These are phyloP conservation scores for Calonectria crousiana DNA, from an alignment of 2,329 filamentous ascomycete species.

Conservation along the genomic window DNA sequence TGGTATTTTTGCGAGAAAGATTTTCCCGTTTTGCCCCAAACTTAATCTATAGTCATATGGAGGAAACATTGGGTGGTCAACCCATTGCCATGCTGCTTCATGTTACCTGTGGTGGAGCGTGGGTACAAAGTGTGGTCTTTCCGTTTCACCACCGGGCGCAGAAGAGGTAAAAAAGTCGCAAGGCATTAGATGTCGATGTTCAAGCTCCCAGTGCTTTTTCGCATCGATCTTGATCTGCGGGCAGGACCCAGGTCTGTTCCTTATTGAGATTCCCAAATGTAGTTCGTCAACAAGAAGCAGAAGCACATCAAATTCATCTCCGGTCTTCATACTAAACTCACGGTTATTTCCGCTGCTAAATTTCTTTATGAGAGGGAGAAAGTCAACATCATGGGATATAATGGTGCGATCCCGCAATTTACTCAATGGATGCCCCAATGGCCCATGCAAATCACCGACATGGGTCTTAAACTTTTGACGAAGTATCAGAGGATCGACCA, in stretches of 20 bases:
- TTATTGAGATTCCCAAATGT: not conserved
- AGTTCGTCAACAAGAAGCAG: not conserved
- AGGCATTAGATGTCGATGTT: not conserved
- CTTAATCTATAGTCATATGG: not conserved
- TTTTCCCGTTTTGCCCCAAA: not conserved
- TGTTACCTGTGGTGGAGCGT: not conserved
- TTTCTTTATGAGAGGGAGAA: not conserved
- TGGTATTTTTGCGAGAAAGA: not conserved
- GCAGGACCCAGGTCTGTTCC: not conserved
- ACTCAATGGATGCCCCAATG: not conserved
- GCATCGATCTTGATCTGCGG: not conserved
- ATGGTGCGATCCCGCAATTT: not conserved
- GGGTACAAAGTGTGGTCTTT: not conserved
- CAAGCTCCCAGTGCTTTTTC: not conserved
- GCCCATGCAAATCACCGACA: not conserved
- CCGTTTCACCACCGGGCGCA: not conserved
- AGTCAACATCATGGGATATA: not conserved
- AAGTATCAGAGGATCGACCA: not conserved
- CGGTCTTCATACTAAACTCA: not conserved
- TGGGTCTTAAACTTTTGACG: conserved; percentile 4
- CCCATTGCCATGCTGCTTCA: not conserved
- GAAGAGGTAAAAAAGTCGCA: not conserved
- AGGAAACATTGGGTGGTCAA: not conserved
- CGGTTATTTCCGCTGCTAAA: not conserved
- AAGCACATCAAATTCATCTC: not conserved